Percentiles rank a stretch among this genome's conserved stretches.
phyloP scores from a whole-genome alignment of 2,329 filamentous ascomycete species.

The Epicoccum nigrum region DNA sequence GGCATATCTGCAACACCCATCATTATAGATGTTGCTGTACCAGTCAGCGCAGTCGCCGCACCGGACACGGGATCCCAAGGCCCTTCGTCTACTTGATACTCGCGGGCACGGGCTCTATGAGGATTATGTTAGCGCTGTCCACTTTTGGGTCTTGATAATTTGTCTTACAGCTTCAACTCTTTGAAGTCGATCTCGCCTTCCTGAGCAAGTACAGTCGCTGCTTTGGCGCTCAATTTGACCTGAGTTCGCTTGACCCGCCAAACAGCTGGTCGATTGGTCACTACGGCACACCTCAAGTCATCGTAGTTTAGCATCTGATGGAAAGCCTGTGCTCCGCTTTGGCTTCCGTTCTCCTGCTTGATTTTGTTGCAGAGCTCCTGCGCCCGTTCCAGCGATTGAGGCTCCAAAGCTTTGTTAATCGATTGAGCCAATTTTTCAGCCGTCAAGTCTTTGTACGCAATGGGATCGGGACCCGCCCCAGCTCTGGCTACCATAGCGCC shows the following conservation, averaged over 20 bases:
- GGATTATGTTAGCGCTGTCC: conserved; percentile 15
- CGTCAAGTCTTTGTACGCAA: conserved; percentile 49
- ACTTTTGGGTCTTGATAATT: not conserved
- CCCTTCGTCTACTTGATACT: conserved; percentile 49
- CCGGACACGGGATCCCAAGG: conserved; percentile 50
- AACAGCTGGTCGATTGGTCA: conserved; percentile 42
- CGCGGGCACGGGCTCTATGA: conserved; percentile 44
- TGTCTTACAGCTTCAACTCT: conserved; percentile 47
- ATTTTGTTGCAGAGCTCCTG: conserved; percentile 48
- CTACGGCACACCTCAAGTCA: conserved; percentile 44
- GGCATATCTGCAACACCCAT: conserved; percentile 81
- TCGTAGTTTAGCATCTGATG: conserved; percentile 49
- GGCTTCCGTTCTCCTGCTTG: conserved; percentile 45
- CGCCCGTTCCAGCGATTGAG: conserved; percentile 45
- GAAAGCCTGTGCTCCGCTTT: conserved; percentile 47
- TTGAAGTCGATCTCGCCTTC: conserved; percentile 45
- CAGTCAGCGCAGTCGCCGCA: conserved; percentile 77
- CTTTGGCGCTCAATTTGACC: conserved; percentile 44
- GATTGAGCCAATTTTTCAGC: conserved; percentile 47
- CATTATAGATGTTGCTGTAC: conserved; percentile 79
- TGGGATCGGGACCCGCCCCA: conserved; percentile 49
- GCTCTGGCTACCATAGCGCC: conserved; percentile 50
- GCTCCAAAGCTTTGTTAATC: conserved; percentile 48
- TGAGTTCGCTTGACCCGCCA: conserved; percentile 50
- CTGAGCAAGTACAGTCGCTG: conserved; percentile 47